Percentiles rank a stretch among this genome's conserved stretches.
phyloP scores from a whole-genome alignment of 23 red algal species.

The Pyropia yezoensis region DNA sequence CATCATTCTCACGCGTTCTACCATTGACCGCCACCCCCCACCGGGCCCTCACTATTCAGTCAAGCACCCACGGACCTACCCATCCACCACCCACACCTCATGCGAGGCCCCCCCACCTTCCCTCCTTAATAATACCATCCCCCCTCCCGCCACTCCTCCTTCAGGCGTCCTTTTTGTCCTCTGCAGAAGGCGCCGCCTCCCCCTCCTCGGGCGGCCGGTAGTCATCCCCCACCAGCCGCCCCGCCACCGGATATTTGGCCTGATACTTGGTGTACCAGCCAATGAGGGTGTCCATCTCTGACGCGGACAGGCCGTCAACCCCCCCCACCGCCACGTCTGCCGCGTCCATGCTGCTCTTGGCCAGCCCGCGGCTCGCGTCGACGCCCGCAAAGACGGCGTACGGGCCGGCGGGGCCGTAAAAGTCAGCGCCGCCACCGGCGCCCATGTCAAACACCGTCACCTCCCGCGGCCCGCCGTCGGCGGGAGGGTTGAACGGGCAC shows the following conservation, averaged over 20 bases:
- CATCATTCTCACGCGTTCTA: too few relatives aligned
- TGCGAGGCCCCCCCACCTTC: too few relatives aligned
- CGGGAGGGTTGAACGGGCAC: slow-evolving; percentile 25
- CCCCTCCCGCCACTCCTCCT: neutral
- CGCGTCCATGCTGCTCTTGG: slow-evolving; percentile 63
- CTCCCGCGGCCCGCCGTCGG: neutral
- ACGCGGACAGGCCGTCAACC: slow-evolving; percentile 45
- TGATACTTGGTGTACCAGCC: slow-evolving; percentile 82
- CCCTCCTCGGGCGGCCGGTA: neutral
- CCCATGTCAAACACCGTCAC: slow-evolving; percentile 86
- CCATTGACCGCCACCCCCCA: too few relatives aligned
- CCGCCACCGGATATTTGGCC: slow-evolving; percentile 82
- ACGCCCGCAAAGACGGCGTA: slow-evolving; percentile 92
- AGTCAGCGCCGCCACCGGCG: slow-evolving; percentile 29
- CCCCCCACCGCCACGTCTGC: slow-evolving; percentile 38
- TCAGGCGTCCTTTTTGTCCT: slow-evolving; percentile 10
- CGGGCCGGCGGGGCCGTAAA: slow-evolving; percentile 92
- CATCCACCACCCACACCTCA: too few relatives aligned
- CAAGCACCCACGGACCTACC: too few relatives aligned
- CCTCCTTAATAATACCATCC: too few relatives aligned
- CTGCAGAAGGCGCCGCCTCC: slow-evolving; percentile 5
- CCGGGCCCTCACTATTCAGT: too few relatives aligned
- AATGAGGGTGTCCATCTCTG: slow-evolving; percentile 68
- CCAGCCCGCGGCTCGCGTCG: slow-evolving; percentile 89
- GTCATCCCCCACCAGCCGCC: slow-evolving; percentile 49